Evolutionary conservation across 2,329 filamentous ascomycete genomes (phyloP), one percentile per base, ranked within the genome.

Genomic region (Thielaviopsis populi): DNA sequence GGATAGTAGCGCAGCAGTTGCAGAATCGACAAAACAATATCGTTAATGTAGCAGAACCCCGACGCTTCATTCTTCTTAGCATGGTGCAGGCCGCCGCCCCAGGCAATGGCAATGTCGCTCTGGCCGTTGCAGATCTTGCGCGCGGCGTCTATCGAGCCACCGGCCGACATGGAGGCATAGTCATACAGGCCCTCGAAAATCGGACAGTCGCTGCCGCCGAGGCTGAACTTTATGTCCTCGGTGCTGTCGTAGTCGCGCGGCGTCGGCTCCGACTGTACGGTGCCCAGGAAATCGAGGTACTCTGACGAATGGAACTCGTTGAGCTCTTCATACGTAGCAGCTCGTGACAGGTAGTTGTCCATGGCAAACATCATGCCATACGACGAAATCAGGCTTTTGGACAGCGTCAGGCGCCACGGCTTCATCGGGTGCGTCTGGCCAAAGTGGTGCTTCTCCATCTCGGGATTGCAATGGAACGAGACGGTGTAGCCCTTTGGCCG

Each of bases 341-440:
- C 82, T 30, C 91, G 84, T 27, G 92, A 83, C 61, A 90, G 82
- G 75, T 95, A 96, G 68, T 92, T 87, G 75, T 97, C 91, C 94
- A 99, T 97, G 67, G 90, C 91, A 70, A 92, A 88, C 70, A 95
- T 91, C 82, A 99, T 89, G 68, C 94, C 94, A 73, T 97, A 97
- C 1, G 90, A 88, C 72, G 95, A 86, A 68, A 99, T 90, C 58
- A 99, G 83, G 70, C 94, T 90, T 74, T 99, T 97, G 64, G 94
- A 95, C 63, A 99, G 81, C 17, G 91, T 96, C 68, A 99, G 78
- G 42, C 94, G 89, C 92, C 94, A 97, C 66, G 94, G 94, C 74
- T 99, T 99, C 94, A 99, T 99, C 22, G 94, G 94, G 77, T 99
- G 94, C 10, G 89, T 91, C 75, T 89, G 87, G 68, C 94, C 94